These are phyloP conservation scores for Volvariella surrecta DNA, from an alignment of 1,284 basidiomycete genomes.

Conservation along the genomic window DNA sequence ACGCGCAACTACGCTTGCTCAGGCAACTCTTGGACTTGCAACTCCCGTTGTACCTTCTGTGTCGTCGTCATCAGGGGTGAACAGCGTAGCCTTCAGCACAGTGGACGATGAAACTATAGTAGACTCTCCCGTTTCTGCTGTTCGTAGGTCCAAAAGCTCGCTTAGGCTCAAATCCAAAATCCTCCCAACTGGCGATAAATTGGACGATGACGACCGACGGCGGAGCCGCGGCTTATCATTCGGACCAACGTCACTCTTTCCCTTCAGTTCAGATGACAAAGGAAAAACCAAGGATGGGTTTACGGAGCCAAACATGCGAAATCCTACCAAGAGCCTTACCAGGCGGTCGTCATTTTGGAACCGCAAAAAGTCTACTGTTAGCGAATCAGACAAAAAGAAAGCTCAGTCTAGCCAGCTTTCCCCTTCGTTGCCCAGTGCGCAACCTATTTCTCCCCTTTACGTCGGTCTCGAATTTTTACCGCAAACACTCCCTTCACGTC, in stretches of 20 bases:
- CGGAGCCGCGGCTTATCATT: constrained; percentile 29
- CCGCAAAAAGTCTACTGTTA: constrained; percentile 13
- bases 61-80: constrained; percentile 33
- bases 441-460: constrained; percentile 36
- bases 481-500: constrained; percentile 18
- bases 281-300: constrained; percentile 35
- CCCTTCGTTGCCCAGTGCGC: constrained; percentile 38
- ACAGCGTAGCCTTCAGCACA: constrained; percentile 29
- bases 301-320: constrained; percentile 7
- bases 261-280: constrained; percentile 28
- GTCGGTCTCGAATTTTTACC: constrained; percentile 26
- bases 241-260: constrained; percentile 26
- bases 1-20: constrained; percentile 41
- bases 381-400: constrained; percentile 2
- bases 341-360: constrained; percentile 16
- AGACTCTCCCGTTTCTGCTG: constrained; percentile 15
- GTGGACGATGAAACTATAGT: constrained; percentile 14
- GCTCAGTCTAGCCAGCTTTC: constrained; percentile 9
- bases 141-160: constrained; percentile 39
- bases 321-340: constrained; percentile 5
- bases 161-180: constrained; percentile 25
- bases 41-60: constrained; percentile 39
- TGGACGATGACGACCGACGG: constrained; percentile 13
- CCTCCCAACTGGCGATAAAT: constrained; percentile 5
- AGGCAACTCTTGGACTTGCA: constrained; percentile 50